Base-by-base conservation (phyloP, 1,284 basidiomycete species). In the Trichosporon asahii region DNA sequence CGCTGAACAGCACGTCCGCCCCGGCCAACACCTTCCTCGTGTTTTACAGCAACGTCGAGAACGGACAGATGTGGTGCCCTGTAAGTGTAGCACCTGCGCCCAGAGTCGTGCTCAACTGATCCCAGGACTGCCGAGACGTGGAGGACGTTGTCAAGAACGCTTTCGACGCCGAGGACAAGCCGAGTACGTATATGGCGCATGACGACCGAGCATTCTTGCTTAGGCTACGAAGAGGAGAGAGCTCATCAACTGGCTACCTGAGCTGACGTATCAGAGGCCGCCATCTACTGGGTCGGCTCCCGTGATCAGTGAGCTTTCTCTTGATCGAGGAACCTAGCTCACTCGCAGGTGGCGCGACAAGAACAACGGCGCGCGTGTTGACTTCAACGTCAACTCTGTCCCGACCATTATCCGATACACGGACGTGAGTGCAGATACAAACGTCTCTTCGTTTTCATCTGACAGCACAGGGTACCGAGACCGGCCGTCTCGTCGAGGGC, bases 211-310 rank as follows among this genome's bases (percentile, higher is more conserved):
- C 8, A n/a, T n/a, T n/a, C 6, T 11, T 37, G 35, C 6, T 37
- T 12, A 12, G 35, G 11, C 35, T 2, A 37, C 14, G 14, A 14
- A 37, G 35, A 37, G 35, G 14, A 37, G 35, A 37, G 35, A 12
- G 35, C 2, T 33, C 15, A 7, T 40, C 15, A 18, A 40, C 3
- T 4, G 12, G 12, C 4, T n/a, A 25, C n/a, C 1, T 7, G 1
- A n/a, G 29, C 53, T 71, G 40, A 70, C 57, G 1, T 29, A 12
- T 40, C 73, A 82, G 81, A 86, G 31, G 91, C 86, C 11, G 81
- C 89, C 63, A 86, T 94, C 66, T 86, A 91, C 66, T 92, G 91
- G 79, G 90, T 93, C 67, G 93, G 92, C 7, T 86, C 89, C 74
- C 86, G 82, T 74, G 70, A 85, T 68, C 88, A 89, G 92, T 93